Percentiles rank a stretch among this genome's conserved stretches.
These are phyloP conservation scores for Diplotaxis tenuifolia DNA, from an alignment of 345 rosid genomes.

Conservation along the genomic window DNA sequence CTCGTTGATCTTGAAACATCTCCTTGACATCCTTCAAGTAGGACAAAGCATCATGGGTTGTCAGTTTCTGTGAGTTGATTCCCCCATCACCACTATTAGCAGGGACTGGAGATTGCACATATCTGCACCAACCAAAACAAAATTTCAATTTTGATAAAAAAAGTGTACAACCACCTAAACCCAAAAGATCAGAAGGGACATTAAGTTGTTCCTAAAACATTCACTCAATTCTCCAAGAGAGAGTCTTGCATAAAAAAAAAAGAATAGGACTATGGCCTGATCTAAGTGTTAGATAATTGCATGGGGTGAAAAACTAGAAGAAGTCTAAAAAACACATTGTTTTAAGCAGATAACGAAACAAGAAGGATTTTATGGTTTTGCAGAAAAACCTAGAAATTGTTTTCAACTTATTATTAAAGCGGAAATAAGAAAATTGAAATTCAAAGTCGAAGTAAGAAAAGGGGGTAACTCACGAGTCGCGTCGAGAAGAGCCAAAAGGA, in stretches of 20 bases:
- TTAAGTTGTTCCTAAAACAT: neutral
- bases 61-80: conserved; percentile 54
- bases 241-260: neutral
- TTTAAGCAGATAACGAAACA: no score
- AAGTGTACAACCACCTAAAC: neutral
- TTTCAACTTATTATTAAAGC: no score
- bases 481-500: conserved; percentile 68
- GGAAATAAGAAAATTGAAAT: neutral
- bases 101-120: conserved; percentile 48
- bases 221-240: neutral
- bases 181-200: neutral
- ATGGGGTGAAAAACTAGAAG: no score
- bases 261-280: neutral
- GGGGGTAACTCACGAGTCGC: conserved; percentile 64
- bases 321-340: no score
- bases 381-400: no score
- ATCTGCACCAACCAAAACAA: conserved; percentile 8
- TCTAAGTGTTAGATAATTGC: neutral
- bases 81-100: conserved; percentile 38
- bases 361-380: no score
- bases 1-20: conserved; percentile 86
- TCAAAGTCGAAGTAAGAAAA: neutral
- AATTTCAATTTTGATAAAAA: neutral
- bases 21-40: conserved; percentile 89
- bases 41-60: conserved; percentile 75